Conservation (phyloP, 208 protist species). For the Tritrichomonas foetus region DNA sequence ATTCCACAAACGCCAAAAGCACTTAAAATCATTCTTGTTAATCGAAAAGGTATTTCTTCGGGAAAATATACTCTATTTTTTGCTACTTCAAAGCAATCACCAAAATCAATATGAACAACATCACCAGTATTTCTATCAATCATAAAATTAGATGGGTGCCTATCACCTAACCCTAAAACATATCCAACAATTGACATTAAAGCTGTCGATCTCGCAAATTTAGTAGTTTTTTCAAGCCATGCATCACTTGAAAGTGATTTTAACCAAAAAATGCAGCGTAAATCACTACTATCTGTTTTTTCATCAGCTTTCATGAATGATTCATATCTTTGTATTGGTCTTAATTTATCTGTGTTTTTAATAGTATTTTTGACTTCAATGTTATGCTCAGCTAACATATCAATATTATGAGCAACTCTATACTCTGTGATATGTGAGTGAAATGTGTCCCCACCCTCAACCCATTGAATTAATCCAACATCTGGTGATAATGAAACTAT, state of each 20-base stretch:
- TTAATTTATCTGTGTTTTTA: neutral
- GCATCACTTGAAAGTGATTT: neutral
- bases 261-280: neutral
- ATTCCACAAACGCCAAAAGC: conserved; percentile 12
- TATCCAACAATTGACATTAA: conserved; percentile 29
- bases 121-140: conserved; percentile 40
- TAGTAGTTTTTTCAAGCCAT: conserved; percentile 1
- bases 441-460: conserved; percentile 16
- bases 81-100: conserved; percentile 38
- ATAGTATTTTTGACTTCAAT: neutral
- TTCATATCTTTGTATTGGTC: neutral
- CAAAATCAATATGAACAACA: too few relatives aligned
- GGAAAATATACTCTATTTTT: neutral
- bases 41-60: conserved; percentile 31
- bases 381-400: neutral
- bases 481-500: neutral
- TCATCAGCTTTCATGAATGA: neutral
- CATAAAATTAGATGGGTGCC: conserved; percentile 33
- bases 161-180: conserved; percentile 12
- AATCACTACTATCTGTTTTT: neutral
- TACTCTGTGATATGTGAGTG: neutral
- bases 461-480: conserved; percentile 36
- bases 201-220: neutral
- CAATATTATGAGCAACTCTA: neutral
- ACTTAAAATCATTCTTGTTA: neutral